Base-by-base conservation (phyloP, 2,329 filamentous ascomycete genomes). In the Lecanoromycetidae sp. region DNA sequence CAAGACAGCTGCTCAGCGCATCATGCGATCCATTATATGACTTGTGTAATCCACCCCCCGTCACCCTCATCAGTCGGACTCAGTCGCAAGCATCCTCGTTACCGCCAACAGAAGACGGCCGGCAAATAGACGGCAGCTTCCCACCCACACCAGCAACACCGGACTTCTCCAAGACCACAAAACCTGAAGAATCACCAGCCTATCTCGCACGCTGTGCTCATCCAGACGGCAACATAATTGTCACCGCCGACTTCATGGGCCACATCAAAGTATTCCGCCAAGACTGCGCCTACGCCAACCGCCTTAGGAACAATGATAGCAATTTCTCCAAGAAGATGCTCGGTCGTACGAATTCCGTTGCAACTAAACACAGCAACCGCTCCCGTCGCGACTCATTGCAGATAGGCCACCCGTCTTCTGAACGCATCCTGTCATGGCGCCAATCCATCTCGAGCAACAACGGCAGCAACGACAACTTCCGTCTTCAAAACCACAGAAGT, bases 1-100 rank as follows among this genome's bases (percentile, higher is more conserved):
- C 87, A 9, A 77, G 85, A 48, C 81, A 84, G 58, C 70, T 91
- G 2, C 73, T 98, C 0, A 80, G 83, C 42, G 75, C 77, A 12
- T 93, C 87, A 0, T 84, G 86, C 46, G 88, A 98, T 60, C 88
- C 91, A 1, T 77, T 98, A n/a, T 98, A 87, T 62, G 88, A 95
- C 57, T 72, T 96, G 1, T 96, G 91, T 70, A 96, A 96, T 57
- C 91, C 91, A 4, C 91, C 90, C 0, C 87, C 90, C 0, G 79
- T 96, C 13, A 88, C 79, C 5, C 71, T 96, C 15, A 71, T 88
- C 52, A 87, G 82, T 54, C 75, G 80, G 22, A 78, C 82, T 17
- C 85, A 91, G 57, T 74, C 74, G 13, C 60, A 65, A 42, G 61
- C 64, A 5, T 73, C 71, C 1, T 75, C 74, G 0, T 69, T 66